Evolutionary conservation across 116 monocot species (phyloP).

Genomic region (Phalaenopsis hybrid): DNA sequence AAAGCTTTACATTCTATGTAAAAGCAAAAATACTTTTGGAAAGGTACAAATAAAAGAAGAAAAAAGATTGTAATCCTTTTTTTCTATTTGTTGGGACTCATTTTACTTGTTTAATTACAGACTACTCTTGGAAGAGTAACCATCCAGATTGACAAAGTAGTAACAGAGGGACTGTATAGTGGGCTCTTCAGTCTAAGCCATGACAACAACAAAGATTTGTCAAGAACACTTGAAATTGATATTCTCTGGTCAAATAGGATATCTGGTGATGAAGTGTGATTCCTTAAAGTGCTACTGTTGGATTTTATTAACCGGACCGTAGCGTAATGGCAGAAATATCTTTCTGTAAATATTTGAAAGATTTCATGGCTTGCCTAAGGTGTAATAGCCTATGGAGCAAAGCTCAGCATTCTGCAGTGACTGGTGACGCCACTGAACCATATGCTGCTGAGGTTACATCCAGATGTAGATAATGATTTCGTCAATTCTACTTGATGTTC

Average conservation of each 20-base stretch:
- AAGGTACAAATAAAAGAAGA: constrained; percentile 23
- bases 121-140: constrained; percentile 69
- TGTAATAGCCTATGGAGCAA: background rate
- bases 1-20: constrained; percentile 75
- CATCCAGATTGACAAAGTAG: constrained; percentile 82
- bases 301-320: background rate
- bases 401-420: background rate
- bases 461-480: background rate
- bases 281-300: background rate
- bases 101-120: constrained; percentile 18
- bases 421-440: background rate
- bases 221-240: constrained; percentile 71
- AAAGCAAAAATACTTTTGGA: constrained; percentile 82
- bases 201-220: constrained; percentile 54
- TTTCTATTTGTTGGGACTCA: background rate
- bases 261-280: constrained; percentile 30
- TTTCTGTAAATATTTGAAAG: background rate
- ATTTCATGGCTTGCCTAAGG: background rate
- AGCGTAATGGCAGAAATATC: background rate
- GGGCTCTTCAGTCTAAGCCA: constrained; percentile 73
- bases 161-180: constrained; percentile 72
- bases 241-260: constrained; percentile 75
- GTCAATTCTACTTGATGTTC: background rate
- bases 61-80: background rate
- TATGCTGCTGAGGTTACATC: background rate